Conservation (phyloP, 2,329 filamentous ascomycete genomes). For the Cercospora canescens region DNA sequence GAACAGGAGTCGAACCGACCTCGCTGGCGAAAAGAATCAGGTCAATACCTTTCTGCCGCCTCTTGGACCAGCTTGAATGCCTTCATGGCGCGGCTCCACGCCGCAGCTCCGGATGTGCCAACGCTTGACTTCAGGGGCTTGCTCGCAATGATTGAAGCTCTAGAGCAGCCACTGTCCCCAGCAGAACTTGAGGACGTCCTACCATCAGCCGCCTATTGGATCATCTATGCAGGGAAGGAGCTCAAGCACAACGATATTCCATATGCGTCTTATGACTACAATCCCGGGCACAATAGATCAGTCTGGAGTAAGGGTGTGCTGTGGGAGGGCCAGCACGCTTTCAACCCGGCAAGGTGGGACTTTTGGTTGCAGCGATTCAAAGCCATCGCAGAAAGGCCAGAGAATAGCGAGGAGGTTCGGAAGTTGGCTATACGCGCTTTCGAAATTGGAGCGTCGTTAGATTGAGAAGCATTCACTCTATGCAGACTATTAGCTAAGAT, state of each 20-base stretch:
- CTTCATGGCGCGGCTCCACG: background rate
- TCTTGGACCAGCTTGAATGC: background rate
- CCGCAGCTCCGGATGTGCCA: background rate
- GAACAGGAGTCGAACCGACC: background rate
- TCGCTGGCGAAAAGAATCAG: background rate
- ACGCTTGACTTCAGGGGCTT: background rate
- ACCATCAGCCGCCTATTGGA: background rate
- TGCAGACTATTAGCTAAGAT: background rate
- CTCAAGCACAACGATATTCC: background rate
- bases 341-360: background rate
- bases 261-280: background rate
- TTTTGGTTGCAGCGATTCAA: constrained; percentile 3
- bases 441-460: background rate
- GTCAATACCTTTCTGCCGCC: background rate
- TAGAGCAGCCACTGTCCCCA: background rate
- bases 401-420: background rate
- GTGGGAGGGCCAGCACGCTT: background rate
- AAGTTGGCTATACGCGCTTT: background rate
- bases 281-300: background rate
- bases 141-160: background rate
- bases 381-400: background rate
- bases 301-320: background rate
- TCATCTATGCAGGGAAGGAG: background rate
- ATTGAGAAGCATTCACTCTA: background rate
- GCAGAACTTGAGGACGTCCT: background rate